Evolutionary conservation across 768 basidiomycete species (phyloP).

Genomic region (Tricholomella constricta): DNA sequence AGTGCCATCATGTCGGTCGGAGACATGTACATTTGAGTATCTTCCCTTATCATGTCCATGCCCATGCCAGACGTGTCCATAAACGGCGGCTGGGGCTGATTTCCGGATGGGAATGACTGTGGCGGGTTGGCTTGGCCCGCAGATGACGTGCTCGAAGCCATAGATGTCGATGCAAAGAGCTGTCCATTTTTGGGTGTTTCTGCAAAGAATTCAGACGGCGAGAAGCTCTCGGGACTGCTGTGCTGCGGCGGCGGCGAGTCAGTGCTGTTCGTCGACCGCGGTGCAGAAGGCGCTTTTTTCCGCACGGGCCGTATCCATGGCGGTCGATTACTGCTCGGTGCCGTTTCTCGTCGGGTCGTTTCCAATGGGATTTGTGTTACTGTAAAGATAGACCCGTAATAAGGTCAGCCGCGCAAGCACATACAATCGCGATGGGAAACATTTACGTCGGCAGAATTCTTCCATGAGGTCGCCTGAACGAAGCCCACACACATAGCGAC

Average conservation of each 20-base stretch:
- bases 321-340: constrained; percentile 53
- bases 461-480: constrained; percentile 92
- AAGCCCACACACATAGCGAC: constrained; percentile 89
- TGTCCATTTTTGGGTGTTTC: constrained; percentile 42
- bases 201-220: constrained; percentile 64
- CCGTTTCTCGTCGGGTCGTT: constrained; percentile 53
- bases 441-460: constrained; percentile 86
- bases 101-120: constrained; percentile 12
- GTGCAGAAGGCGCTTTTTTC: constrained; percentile 62
- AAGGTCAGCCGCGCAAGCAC: constrained; percentile 1
- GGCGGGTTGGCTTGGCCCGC: constrained; percentile 6
- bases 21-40: constrained; percentile 56
- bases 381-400: constrained; percentile 24
- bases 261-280: constrained; percentile 45
- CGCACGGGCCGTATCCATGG: constrained; percentile 91
- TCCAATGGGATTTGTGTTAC: constrained; percentile 89
- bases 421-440: constrained; percentile 8
- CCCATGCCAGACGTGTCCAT: constrained; percentile 39
- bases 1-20: constrained; percentile 63
- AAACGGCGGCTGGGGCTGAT: constrained; percentile 26
- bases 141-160: constrained; percentile 7
- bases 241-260: constrained; percentile 50
- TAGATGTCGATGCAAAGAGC: constrained; percentile 22
- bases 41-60: constrained; percentile 50
- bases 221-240: constrained; percentile 68